Evolutionary conservation across 495 filamentous ascomycete species (phyloP).

Genomic region (Penicillium antarcticum): DNA sequence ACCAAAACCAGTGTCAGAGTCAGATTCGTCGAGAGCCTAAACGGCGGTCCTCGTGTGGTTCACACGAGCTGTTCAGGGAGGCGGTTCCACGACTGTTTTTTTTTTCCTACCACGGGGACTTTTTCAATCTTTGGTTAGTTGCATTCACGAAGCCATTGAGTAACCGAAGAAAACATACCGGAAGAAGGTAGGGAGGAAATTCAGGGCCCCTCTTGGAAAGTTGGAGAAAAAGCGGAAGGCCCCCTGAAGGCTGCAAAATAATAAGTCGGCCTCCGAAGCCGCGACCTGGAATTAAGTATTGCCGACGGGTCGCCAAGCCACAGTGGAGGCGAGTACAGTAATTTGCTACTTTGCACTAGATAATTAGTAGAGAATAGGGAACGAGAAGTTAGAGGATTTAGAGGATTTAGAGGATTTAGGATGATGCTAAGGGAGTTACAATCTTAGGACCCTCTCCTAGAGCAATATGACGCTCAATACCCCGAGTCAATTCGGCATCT

Average conservation of each 20-base stretch:
- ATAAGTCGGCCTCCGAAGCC: slow-evolving; percentile 22
- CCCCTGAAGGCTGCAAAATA: slow-evolving; percentile 33
- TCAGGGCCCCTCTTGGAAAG: slow-evolving; percentile 6
- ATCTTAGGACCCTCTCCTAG: not conserved
- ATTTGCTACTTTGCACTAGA: not conserved
- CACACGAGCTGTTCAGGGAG: slow-evolving; percentile 18
- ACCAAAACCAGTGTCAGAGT: slow-evolving; percentile 14
- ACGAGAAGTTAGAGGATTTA: slow-evolving; percentile 1
- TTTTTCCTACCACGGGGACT: slow-evolving; percentile 6
- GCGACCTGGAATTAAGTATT: slow-evolving; percentile 32
- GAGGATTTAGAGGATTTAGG: not conserved
- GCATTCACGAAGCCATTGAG: not conserved
- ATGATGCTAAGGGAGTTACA: too few species aligned
- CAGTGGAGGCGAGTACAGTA: slow-evolving; percentile 2
- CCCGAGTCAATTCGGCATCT: not conserved
- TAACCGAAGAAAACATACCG: not conserved
- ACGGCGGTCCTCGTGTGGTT: slow-evolving; percentile 22
- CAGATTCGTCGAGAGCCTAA: slow-evolving; percentile 9
- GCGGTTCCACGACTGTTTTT: slow-evolving; percentile 5
- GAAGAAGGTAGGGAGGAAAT: not conserved
- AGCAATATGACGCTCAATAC: slow-evolving; percentile 3
- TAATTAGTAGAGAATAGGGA: slow-evolving; percentile 3
- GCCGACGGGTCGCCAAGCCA: slow-evolving; percentile 29
- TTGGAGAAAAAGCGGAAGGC: slow-evolving; percentile 16
- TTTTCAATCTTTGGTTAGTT: not conserved